Evolutionary conservation across 2,329 filamentous ascomycete species (phyloP), one percentile per base, ranked within the genome.

Genomic region (Neonectria sp.): DNA sequence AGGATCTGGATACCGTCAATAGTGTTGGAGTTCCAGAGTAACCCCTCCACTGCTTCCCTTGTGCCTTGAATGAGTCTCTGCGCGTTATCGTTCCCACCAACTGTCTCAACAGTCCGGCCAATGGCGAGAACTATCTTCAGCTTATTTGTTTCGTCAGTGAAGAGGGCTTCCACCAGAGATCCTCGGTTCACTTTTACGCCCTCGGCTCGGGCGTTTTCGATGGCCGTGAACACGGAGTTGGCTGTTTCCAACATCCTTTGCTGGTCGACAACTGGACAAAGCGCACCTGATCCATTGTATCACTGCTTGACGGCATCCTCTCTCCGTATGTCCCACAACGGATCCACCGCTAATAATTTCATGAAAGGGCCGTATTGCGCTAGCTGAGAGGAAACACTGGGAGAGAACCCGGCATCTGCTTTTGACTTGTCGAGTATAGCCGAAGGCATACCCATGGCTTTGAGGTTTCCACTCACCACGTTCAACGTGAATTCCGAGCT

Each of bases 401-500:
- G 31, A 11, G 46, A 31, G 4, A 7, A 11, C 24, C 48, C 61
- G 6, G 29, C 5, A 3, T n/a, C 48, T 7, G n/a, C 8, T 7
- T 21, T 59, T 25, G 61, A 46, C 15, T 52, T 64, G 37, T 53
- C 55, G 17, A 64, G 55, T n/a, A 64, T 64, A 8, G 55, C 53
- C 21, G 55, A n/a, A 3, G 53, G 61, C 17, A 64, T 64, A 7
- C 61, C 61, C 61, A 64, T 64, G 6, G 55, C 61, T 12, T 33
- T 64, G 29, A 64, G 46, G 17, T 58, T 64, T 21, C 61, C 61
- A 15, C 29, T 53, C 6, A 64, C 55, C 24, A 58, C 33, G 17
- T 64, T 59, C 6, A 64, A 46, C 5, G 55, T 58, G 49, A 64
- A 64, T 25, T 64, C 61, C 3, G 61, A 64, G 24, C 61, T 64